These are phyloP conservation scores for Gastrolobium bilobum DNA, from an alignment of 306 rosid species.

Conservation along the genomic window DNA sequence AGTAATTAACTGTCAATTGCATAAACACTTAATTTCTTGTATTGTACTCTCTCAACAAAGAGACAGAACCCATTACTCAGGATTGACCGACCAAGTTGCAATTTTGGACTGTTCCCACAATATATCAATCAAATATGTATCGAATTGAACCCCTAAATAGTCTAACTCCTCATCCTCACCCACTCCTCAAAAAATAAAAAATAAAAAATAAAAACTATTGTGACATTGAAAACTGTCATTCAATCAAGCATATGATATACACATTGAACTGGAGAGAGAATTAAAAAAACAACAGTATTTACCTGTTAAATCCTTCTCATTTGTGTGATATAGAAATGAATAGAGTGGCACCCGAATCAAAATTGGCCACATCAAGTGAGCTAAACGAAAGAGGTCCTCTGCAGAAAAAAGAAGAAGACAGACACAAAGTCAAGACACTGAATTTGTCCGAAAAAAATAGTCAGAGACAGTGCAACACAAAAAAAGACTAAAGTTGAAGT, in stretches of 20 bases:
- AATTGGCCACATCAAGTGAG: constrained; percentile 23
- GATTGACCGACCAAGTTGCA: constrained; percentile 28
- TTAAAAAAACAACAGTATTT: background rate
- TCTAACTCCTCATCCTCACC: too few species aligned
- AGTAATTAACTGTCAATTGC: constrained; percentile 3
- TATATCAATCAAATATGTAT: background rate
- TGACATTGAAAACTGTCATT: too few species aligned
- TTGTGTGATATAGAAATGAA: constrained; percentile 37
- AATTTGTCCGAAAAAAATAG: background rate
- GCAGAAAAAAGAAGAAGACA: constrained; percentile 1
- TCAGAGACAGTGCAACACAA: too few species aligned
- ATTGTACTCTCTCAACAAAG: constrained; percentile 5
- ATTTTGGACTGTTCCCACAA: constrained; percentile 5
- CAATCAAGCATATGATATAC: constrained; percentile 16
- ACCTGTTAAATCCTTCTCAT: constrained; percentile 54
- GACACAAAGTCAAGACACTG: background rate
- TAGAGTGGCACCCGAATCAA: constrained; percentile 41
- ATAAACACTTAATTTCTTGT: constrained; percentile 1
- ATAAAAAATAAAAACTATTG: too few species aligned
- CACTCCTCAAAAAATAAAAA: too few species aligned
- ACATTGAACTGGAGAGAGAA: constrained; percentile 1
- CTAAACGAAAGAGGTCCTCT: constrained; percentile 42
- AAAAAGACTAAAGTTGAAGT: background rate
- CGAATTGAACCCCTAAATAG: background rate
- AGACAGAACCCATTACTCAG: constrained; percentile 2